Evolutionary conservation across 805 yeast species (phyloP).

Genomic region (Peterozyma toletana): DNA sequence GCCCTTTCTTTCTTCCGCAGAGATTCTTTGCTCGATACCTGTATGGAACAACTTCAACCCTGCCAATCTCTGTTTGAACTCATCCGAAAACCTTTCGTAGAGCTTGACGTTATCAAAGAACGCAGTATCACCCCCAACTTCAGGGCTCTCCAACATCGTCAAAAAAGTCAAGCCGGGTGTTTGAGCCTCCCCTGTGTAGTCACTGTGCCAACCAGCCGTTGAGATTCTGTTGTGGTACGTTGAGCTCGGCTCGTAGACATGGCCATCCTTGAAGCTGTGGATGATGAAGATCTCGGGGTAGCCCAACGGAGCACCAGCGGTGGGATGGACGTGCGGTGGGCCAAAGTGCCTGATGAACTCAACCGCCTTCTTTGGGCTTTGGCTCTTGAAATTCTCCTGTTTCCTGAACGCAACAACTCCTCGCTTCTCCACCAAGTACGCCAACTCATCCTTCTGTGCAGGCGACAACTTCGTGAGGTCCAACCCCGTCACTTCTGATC

Average conservation of each 20-base stretch:
- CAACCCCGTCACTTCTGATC: slow-evolving; percentile 31
- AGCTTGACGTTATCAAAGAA: slow-evolving; percentile 39
- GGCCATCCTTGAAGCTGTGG: slow-evolving; percentile 28
- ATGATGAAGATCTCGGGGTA: slow-evolving; percentile 34
- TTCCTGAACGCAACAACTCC: slow-evolving; percentile 39
- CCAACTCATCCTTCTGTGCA: slow-evolving; percentile 39
- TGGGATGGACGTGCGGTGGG: slow-evolving; percentile 39
- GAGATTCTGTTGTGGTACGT: slow-evolving; percentile 23
- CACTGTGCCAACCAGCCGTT: slow-evolving; percentile 38
- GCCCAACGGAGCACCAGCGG: slow-evolving; percentile 40
- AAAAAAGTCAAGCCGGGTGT: slow-evolving; percentile 51
- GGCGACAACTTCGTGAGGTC: slow-evolving; percentile 33
- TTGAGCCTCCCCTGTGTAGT: slow-evolving; percentile 59
- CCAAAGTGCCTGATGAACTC: slow-evolving; percentile 39
- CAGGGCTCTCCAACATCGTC: slow-evolving; percentile 35
- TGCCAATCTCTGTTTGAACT: slow-evolving; percentile 28
- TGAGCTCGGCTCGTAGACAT: slow-evolving; percentile 18
- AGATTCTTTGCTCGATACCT: slow-evolving; percentile 36
- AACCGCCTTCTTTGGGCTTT: slow-evolving; percentile 34
- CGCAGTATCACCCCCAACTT: slow-evolving; percentile 38
- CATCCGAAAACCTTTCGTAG: slow-evolving; percentile 41
- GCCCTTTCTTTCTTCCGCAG: slow-evolving; percentile 22
- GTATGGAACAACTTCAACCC: slow-evolving; percentile 42
- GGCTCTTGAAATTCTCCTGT: slow-evolving; percentile 28
- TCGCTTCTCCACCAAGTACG: slow-evolving; percentile 37